phyloP scores from a whole-genome alignment of 202 grass and related monocot genomes.

The Elaeis oleifera region DNA sequence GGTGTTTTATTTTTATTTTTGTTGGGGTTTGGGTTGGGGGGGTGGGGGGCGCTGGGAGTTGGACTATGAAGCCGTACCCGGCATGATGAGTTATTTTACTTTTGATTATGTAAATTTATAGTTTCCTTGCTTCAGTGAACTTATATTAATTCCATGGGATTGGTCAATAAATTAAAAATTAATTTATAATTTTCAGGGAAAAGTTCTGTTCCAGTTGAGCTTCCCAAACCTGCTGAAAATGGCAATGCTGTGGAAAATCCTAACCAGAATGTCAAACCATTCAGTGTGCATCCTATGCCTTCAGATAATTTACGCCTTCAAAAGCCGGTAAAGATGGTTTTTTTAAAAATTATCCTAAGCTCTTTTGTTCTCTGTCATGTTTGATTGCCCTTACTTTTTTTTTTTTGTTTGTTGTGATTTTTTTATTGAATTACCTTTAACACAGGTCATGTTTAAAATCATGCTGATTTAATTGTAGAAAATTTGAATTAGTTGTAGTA shows the following conservation, averaged over 20 bases:
- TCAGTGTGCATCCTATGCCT: slow-evolving; percentile 54
- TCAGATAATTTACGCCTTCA: slow-evolving; percentile 29
- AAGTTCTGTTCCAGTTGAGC: slow-evolving; percentile 65
- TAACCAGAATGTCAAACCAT: slow-evolving; percentile 43
- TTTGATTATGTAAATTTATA: background rate
- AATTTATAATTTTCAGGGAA: slow-evolving; percentile 58
- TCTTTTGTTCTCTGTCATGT: slow-evolving; percentile 4
- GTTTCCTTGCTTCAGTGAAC: slow-evolving; percentile 6
- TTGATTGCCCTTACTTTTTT: background rate
- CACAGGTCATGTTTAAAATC: too few species aligned
- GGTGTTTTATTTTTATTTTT: too few species aligned
- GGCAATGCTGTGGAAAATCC: slow-evolving; percentile 46
- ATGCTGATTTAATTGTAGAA: too few species aligned
- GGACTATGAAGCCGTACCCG: too few species aligned
- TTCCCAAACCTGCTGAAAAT: slow-evolving; percentile 50
- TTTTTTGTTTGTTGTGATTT: background rate
- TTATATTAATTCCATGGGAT: background rate
- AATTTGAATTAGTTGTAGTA: too few species aligned
- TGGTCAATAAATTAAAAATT: slow-evolving; percentile 4
- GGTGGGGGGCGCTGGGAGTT: too few species aligned
- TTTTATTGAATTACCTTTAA: too few species aligned
- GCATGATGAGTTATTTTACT: slow-evolving; percentile 13
- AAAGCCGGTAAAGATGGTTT: slow-evolving; percentile 20
- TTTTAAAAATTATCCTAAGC: background rate
- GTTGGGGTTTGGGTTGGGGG: too few species aligned